phyloP scores from a whole-genome alignment of 495 filamentous ascomycete species.

The Aspergillus haitiensis region DNA sequence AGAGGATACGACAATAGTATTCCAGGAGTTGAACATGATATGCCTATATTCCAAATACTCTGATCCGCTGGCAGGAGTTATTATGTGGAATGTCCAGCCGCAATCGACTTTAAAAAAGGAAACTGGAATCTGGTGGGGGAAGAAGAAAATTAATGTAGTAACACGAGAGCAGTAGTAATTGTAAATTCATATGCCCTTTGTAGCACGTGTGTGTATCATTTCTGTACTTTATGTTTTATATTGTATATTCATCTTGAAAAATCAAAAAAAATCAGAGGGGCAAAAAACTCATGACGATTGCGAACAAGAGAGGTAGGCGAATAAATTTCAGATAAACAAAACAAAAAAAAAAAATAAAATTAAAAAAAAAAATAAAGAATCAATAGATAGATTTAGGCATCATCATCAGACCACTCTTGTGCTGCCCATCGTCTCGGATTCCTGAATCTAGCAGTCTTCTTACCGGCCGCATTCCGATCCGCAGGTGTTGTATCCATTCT shows the following conservation, averaged over 20 bases:
- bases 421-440: conserved; percentile 40
- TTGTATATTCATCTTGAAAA: neutral
- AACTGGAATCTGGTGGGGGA: no score
- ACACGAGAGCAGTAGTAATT: no score
- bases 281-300: neutral
- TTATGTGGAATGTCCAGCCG: no score
- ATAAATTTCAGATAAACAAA: neutral
- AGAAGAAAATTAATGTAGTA: no score
- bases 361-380: conserved; percentile 5
- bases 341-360: conserved; percentile 6
- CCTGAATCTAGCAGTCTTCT: conserved; percentile 37
- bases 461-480: conserved; percentile 33
- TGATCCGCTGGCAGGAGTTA: no score
- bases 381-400: conserved; percentile 8
- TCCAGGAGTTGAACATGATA: no score
- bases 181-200: no score
- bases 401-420: conserved; percentile 25
- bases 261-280: neutral
- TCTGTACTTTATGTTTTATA: neutral
- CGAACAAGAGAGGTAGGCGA: neutral
- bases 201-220: no score
- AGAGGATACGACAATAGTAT: no score
- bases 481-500: conserved; percentile 27
- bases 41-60: no score
- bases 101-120: no score